These are phyloP conservation scores for Boletus mariae DNA, from an alignment of 1,284 basidiomycete species.

Conservation along the genomic window DNA sequence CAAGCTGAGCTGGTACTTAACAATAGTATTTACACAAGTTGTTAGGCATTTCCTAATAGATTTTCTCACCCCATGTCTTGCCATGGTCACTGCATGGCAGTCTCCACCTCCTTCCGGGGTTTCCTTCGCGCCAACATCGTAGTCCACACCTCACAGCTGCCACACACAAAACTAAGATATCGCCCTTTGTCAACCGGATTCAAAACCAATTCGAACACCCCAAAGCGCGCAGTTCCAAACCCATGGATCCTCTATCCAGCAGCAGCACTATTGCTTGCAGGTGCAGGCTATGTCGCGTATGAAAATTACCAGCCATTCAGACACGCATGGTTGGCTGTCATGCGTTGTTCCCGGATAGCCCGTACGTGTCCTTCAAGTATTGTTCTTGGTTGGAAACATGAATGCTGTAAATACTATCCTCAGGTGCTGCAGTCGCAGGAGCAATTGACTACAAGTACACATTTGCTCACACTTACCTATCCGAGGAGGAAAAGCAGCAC, in stretches of 20 bases:
- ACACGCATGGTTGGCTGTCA: conserved; percentile 57
- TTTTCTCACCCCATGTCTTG: conserved; percentile 16
- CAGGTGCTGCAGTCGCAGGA: conserved; percentile 59
- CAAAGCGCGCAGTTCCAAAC: conserved; percentile 2
- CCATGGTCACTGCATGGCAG: conserved; percentile 9
- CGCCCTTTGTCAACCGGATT: conserved; percentile 15
- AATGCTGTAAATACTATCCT: neutral
- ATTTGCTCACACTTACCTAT: conserved; percentile 57
- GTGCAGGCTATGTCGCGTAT: conserved; percentile 50
- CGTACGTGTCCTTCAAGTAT: conserved; percentile 35
- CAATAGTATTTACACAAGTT: neutral
- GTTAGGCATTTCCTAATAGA: conserved; percentile 1
- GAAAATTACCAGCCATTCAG: conserved; percentile 61
- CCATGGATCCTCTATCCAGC: conserved; percentile 27
- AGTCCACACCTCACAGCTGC: conserved; percentile 5
- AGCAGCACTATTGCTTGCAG: conserved; percentile 26
- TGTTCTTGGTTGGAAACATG: neutral
- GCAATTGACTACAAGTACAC: conserved; percentile 85
- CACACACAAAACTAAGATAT: conserved; percentile 2
- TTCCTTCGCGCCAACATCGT: conserved; percentile 8
- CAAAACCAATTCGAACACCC: neutral
- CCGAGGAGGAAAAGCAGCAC: conserved; percentile 51
- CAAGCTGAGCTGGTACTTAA: neutral
- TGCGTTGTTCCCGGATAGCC: conserved; percentile 73
- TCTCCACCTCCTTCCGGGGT: conserved; percentile 14